Evolutionary conservation across 345 rosid species (phyloP).

Genomic region (Gossypium anomalum): DNA sequence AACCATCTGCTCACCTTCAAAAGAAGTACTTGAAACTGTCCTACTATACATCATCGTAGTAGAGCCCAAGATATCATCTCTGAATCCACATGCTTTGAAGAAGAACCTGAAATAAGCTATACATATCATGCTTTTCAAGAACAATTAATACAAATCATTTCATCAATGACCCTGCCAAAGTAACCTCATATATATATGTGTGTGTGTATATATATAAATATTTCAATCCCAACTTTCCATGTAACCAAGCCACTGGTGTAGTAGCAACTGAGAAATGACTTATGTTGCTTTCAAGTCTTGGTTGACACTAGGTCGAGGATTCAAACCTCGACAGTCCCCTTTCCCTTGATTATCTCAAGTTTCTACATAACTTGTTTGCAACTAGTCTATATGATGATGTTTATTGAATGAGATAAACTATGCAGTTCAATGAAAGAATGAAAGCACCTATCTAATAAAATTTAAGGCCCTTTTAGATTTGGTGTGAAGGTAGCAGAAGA

Average conservation of each 20-base stretch:
- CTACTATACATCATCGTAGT: constrained; percentile 80
- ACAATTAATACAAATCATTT: constrained; percentile 6
- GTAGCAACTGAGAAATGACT: no score
- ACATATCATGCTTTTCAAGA: neutral
- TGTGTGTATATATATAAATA: neutral
- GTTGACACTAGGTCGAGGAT: no score
- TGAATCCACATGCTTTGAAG: constrained; percentile 85
- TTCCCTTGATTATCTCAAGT: constrained; percentile 7
- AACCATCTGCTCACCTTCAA: constrained; percentile 25
- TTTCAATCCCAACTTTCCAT: neutral
- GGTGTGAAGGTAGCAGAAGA: neutral
- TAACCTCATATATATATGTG: neutral
- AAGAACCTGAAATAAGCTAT: constrained; percentile 45
- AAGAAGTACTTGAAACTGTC: constrained; percentile 23
- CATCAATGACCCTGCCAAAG: neutral
- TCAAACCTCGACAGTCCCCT: no score
- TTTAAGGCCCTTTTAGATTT: neutral
- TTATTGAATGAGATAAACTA: neutral
- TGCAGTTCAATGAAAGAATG: neutral
- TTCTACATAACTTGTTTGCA: neutral
- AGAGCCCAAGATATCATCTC: constrained; percentile 72
- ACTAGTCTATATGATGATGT: neutral
- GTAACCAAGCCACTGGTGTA: no score
- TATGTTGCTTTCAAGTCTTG: no score
- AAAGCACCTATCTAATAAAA: neutral